Evolutionary conservation across 176 grass and related monocot genomes (phyloP).

Genomic region (Carex kokanica): DNA sequence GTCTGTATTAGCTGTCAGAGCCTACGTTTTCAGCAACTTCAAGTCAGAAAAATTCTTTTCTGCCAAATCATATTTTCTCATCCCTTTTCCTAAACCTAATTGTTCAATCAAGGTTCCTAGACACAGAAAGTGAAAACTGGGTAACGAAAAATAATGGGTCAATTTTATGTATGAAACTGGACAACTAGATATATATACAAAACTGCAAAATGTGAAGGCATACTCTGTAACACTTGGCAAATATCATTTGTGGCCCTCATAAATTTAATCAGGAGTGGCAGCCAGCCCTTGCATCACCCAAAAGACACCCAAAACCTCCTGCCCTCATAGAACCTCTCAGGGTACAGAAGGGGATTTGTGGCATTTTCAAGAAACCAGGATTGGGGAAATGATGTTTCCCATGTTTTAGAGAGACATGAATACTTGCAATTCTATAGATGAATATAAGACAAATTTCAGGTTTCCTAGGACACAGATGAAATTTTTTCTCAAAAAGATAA

Average conservation of each 20-base stretch:
- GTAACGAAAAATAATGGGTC: not conserved
- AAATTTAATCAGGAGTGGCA: not conserved
- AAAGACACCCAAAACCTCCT: not conserved
- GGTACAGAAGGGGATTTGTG: not conserved
- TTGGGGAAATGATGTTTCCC: not conserved
- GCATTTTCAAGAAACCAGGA: not conserved
- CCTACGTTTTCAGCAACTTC: constrained; percentile 16
- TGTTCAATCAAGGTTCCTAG: not conserved
- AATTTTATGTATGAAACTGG: not conserved
- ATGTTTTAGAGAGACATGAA: not conserved
- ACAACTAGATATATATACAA: not conserved
- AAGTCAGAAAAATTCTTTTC: not conserved
- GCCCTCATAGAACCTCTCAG: not conserved
- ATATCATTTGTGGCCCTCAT: not conserved
- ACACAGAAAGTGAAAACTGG: not conserved
- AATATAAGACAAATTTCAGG: not conserved
- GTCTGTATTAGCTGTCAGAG: constrained; percentile 10
- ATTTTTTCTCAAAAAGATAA: not conserved
- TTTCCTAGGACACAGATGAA: not conserved
- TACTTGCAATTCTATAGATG: not conserved
- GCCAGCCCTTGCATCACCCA: not conserved
- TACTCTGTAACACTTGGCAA: not conserved
- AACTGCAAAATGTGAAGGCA: not conserved
- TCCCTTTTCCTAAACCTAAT: not conserved
- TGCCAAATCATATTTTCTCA: constrained; percentile 11